Base-by-base conservation (phyloP, 495 filamentous ascomycete species). In the Daldinia loculata region DNA sequence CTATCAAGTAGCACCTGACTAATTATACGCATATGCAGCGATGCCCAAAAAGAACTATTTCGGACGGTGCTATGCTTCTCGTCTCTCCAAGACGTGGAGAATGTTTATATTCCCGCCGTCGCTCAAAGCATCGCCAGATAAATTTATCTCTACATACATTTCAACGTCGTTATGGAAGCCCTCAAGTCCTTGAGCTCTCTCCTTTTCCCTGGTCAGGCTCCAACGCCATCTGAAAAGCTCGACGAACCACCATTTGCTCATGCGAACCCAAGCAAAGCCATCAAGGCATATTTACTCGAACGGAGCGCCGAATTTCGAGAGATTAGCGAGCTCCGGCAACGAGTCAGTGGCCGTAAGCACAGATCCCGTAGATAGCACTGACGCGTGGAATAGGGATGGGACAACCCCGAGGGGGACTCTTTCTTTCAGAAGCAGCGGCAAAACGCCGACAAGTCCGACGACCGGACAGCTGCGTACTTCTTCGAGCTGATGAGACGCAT, bases 321-420 rank as follows among this genome's bases (percentile, higher is more conserved):
- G 19, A 22, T 48, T 11, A 48, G 43, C 17, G 43, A 48, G 7
- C 43, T 48, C 8, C 43, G 43, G 3, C n/a, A 48, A 24, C 17
- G 17, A 11, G 43, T 48, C 8, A 19, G 43, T 22, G 3, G 5
- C 3, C 17, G 17, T 17, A 48, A 48, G 2, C 43, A 9, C 22
- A 48, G 1, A 22, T 11, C 0, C 17, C 8, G 8, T 41, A 14
- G 7, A 7, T 53, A 29, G 8, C 19, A 56, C 30, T 56, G 0
- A 56, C n/a, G 4, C 4, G 9, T 56, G 9, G 1, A 52, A 72
- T 55, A 86, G 83, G 82, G 82, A 55, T 85, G 83, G 84, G 60
- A 74, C 0, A 80, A 79, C 60, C 71, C 78, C 3, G 64, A 70
- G 41, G 84, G 82, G 5, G 83, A 85, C 36, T 30, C 36, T 0